These are phyloP conservation scores for Cryptococcus jaspeensis DNA, from an alignment of 1,284 basidiomycete genomes.

Conservation along the genomic window DNA sequence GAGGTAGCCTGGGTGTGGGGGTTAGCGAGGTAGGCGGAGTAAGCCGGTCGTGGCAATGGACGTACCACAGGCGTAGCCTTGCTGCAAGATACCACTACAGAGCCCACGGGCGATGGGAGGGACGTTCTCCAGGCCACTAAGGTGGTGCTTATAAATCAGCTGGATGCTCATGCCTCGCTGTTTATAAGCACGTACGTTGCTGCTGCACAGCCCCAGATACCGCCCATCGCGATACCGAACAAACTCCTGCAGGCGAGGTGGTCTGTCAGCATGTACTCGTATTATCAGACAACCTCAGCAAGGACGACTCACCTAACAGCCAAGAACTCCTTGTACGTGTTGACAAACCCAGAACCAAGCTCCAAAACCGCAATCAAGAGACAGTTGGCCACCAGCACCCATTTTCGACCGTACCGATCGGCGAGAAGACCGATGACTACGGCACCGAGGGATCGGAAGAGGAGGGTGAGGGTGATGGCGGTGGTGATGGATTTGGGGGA, in stretches of 20 bases:
- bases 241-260: constrained; percentile 59
- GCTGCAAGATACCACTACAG: constrained; percentile 77
- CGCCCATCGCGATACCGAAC: constrained; percentile 82
- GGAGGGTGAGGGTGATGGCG: constrained; percentile 86
- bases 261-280: neutral
- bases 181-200: constrained; percentile 25
- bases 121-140: constrained; percentile 77
- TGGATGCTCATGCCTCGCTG: neutral
- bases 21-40: neutral
- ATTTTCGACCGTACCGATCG: constrained; percentile 88
- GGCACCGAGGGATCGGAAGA: constrained; percentile 85
- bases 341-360: constrained; percentile 62
- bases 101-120: constrained; percentile 83
- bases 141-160: neutral
- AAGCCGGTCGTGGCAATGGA: neutral
- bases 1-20: constrained; percentile 46
- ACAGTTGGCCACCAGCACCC: constrained; percentile 80
- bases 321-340: constrained; percentile 55
- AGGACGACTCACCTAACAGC: constrained; percentile 43
- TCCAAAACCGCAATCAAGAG: constrained; percentile 71
- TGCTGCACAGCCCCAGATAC: constrained; percentile 53
- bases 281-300: constrained; percentile 27
- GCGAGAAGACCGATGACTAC: constrained; percentile 73
- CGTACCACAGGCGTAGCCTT: constrained; percentile 65
- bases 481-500: constrained; percentile 53